phyloP scores from a whole-genome alignment of 2,329 filamentous ascomycete species.

The Bipolaris gigantea region DNA sequence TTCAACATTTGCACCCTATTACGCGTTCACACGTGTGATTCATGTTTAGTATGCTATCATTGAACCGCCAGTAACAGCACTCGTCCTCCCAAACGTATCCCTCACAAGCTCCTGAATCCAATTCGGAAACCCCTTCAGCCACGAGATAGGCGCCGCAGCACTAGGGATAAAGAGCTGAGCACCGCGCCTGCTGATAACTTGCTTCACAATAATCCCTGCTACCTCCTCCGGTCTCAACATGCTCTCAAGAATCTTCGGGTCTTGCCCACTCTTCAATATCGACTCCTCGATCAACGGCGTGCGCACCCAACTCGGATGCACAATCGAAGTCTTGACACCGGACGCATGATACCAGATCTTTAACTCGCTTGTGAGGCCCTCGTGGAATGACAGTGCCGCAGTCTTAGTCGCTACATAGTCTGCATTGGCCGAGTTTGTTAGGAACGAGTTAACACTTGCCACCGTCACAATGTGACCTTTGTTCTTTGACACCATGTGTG shows the following conservation, averaged over 20 bases:
- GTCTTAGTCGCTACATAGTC: conserved; percentile 25
- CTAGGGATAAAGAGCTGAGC: conserved; percentile 38
- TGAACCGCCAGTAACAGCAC: conserved; percentile 4
- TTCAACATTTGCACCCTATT: too few species aligned
- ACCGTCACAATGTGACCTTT: conserved; percentile 28
- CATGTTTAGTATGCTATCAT: not conserved
- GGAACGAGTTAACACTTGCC: conserved; percentile 21
- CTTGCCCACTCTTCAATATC: conserved; percentile 31
- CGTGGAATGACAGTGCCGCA: conserved; percentile 21
- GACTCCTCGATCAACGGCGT: conserved; percentile 36
- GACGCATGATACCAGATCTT: conserved; percentile 38
- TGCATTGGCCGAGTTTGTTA: conserved; percentile 15
- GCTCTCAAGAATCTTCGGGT: conserved; percentile 23
- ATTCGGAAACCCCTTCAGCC: conserved; percentile 2
- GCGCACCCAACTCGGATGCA: conserved; percentile 42
- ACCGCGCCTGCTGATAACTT: conserved; percentile 40
- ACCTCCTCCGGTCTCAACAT: conserved; percentile 39
- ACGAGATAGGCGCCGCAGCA: not conserved
- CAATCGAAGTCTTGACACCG: conserved; percentile 17
- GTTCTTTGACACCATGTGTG: conserved; percentile 22
- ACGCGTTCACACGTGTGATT: too few species aligned
- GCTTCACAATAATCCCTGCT: conserved; percentile 42
- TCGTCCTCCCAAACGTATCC: conserved; percentile 4
- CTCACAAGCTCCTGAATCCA: conserved; percentile 5
- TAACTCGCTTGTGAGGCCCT: conserved; percentile 37